These are phyloP conservation scores for Planoprotostelium fungivorum DNA, from an alignment of 78 protist species.

Conservation along the genomic window DNA sequence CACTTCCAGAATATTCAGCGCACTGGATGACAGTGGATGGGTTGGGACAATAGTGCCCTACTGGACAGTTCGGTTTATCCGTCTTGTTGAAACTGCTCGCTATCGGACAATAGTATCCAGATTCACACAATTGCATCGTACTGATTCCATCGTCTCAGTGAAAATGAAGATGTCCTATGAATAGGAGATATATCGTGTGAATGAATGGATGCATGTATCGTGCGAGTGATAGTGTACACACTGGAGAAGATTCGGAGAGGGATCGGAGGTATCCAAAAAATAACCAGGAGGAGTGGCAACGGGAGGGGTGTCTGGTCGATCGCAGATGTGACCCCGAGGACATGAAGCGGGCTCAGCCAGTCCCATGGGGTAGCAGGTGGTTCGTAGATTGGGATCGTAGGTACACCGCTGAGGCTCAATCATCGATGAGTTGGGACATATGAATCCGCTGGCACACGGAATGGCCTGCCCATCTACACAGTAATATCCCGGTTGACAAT, in stretches of 20 bases:
- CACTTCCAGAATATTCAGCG: not conserved
- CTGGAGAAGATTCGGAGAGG: no score
- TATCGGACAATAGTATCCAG: not conserved
- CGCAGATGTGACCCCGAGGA: not conserved
- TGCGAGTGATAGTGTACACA: no score
- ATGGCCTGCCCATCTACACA: not conserved
- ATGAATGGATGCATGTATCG: no score
- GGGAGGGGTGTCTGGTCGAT: not conserved
- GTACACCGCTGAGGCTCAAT: not conserved
- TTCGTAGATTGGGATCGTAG: not conserved
- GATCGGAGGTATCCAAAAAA: not conserved
- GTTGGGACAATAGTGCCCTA: not conserved
- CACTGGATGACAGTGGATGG: not conserved
- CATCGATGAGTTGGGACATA: not conserved
- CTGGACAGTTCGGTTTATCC: not conserved
- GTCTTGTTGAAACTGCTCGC: not conserved
- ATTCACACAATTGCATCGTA: not conserved
- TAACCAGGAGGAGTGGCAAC: not conserved
- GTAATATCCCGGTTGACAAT: not conserved
- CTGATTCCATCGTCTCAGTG: no score
- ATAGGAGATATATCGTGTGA: no score
- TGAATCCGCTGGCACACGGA: not conserved
- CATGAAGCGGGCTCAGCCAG: not conserved
- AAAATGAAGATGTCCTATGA: no score
- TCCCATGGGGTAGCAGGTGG: not conserved